Evolutionary conservation across 495 filamentous ascomycete species (phyloP), one percentile per base, ranked within the genome.

Genomic region (Xylaria acuta): DNA sequence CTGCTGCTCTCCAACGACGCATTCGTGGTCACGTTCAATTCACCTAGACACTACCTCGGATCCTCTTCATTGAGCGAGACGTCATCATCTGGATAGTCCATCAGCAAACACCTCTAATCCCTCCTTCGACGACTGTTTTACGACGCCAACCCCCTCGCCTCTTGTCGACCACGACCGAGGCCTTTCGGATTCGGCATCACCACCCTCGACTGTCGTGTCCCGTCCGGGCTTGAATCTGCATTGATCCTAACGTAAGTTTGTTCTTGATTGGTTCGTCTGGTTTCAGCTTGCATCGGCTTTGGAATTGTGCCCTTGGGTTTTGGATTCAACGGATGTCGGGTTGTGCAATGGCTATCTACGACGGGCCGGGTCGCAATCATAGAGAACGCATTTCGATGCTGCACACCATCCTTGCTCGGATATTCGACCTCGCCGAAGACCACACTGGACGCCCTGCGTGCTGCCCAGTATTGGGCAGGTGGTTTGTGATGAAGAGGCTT

Each of bases 11-110:
- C 16, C 51, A 72, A 51, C 70, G 70, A 72, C 70, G 70, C 70
- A 72, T 72, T 72, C 70, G 70, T 72, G 70, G 70, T 67, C 53
- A 60, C n/a, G 9, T 60, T 64, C 20, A 45, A 38, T n/a, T 59
- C 11, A 45, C 34, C 30, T 34, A 30, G n/a, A 72, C 62, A 72
- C 12, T 47, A 64, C 70, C 70, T 49, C 70, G 70, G 70, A 67
- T 72, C 70, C 70, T 72, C 70, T 72, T 72, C 70, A 72, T 40
- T 72, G 70, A 72, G 70, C 70, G 70, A 72, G 70, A 66, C 70
- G 70, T 72, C 63, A 71, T 56, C 47, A 71, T 16, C 69, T 56
- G 69, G 69, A 71, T 56, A 71, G n/a, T 56, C 69, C 45, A 41
- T 64, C 68, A 71, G 69, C 43, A 16, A 63, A n/a, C 47, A 22